Base-by-base conservation (phyloP, 192 early-diverging fungal species). In the Coemansia sp. region DNA sequence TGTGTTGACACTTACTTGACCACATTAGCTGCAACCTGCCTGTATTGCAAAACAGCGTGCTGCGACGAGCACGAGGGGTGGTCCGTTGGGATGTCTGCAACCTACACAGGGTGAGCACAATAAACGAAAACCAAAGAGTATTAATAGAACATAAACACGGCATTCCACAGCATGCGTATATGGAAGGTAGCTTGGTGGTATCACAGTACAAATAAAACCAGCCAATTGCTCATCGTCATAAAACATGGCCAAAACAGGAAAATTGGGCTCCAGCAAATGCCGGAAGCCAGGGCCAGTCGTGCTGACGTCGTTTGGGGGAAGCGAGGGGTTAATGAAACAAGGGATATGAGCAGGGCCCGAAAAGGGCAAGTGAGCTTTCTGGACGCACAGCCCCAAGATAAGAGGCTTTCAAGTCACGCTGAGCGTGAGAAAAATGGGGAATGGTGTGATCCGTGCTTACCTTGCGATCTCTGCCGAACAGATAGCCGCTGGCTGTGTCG, bases 11-110 rank as follows among this genome's bases (percentile, higher is more conserved):
- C 65, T 60, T 75, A 72, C 70, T 63, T 75, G 33, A 67, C 55
- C 13, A 57, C 30, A 42, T 55, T 57, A 6, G 85, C 72, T 13
- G 69, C 78, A 5, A 91, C 71, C 51, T 86, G 89, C 48, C 94
- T 87, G 73, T 85, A 96, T 71, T 98, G 96, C 31, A 98, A 68
- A 1, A 92, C 96, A 3, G 95, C 93, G 67, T 98, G 96, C 75
- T 98, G 96, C 61, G 90, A 92, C 5, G 94, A 95, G 68, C 92
- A 94, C 5, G 94, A 95, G 16, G 93, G 95, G 63, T 98, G 96
- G 77, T 98, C 96, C 4, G 92, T 86, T 1, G 96, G 95, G 34
- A 98, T 88, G 81, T 98, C 96, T 3, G 89, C 92, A 28, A 98
- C 78, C 78, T 81, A 81, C 53, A 51, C n/a, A 30, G 84, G 80